Conservation (phyloP, 192 early-diverging fungal genomes). For the Borealophlyctis nickersoniae region DNA sequence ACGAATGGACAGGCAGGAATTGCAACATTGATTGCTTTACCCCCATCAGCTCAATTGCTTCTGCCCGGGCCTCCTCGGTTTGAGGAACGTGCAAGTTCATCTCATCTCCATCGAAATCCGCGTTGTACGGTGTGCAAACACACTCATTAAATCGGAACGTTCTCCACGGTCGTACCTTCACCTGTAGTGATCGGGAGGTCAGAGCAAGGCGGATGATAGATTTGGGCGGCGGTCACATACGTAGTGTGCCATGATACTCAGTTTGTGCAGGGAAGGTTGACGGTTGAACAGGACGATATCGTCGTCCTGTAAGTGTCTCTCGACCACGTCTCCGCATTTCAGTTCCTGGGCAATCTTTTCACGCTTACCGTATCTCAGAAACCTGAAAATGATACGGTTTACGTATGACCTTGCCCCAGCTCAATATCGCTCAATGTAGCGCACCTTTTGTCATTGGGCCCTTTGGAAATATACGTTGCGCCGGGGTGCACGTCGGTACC, state of each 20-base stretch:
- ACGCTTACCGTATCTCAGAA: conserved; percentile 74
- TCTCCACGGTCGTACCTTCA: conserved; percentile 89
- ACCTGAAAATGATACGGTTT: conserved; percentile 30
- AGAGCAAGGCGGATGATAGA: conserved; percentile 12
- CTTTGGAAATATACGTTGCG: conserved; percentile 73
- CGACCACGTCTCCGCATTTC: conserved; percentile 86
- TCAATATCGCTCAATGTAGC: not conserved
- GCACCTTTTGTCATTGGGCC: conserved; percentile 33
- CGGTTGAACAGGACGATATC: conserved; percentile 98
- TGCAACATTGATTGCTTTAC: conserved; percentile 16
- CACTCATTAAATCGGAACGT: conserved; percentile 99
- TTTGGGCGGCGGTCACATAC: conserved; percentile 37
- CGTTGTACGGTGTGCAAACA: conserved; percentile 99
- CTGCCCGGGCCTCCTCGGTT: conserved; percentile 96
- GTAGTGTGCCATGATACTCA: conserved; percentile 96
- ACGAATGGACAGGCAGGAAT: conserved; percentile 19
- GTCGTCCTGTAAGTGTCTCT: conserved; percentile 89
- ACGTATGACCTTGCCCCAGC: not conserved
- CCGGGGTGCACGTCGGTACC: conserved; percentile 90
- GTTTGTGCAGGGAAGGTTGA: conserved; percentile 95
- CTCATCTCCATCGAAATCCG: conserved; percentile 99
- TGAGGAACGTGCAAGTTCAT: conserved; percentile 99
- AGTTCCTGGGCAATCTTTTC: conserved; percentile 68
- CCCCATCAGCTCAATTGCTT: conserved; percentile 95
- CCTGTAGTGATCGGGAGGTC: conserved; percentile 27